Evolutionary conservation across 129 eudicot species (phyloP).

Genomic region (Pittosporum tobira): DNA sequence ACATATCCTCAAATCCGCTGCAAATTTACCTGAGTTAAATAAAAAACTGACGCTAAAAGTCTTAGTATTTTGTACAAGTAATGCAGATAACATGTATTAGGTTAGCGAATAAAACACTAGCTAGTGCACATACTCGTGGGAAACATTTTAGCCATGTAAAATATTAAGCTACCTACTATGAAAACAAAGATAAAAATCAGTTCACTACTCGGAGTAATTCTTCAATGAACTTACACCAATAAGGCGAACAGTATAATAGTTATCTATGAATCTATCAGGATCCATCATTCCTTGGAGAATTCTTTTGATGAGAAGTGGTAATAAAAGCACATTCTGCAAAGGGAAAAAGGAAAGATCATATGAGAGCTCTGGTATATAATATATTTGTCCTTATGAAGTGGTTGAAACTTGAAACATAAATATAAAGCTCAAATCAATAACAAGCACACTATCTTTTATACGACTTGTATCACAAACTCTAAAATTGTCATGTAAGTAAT

Average conservation of each 20-base stretch:
- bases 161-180: not conserved
- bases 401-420: not conserved
- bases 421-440: too few relatives aligned
- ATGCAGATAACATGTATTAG: not conserved
- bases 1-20: too few relatives aligned
- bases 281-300: constrained; percentile 20
- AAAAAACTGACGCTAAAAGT: too few relatives aligned
- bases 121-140: not conserved
- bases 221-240: constrained; percentile 24
- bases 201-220: not conserved
- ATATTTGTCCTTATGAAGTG: too few relatives aligned
- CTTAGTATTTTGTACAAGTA: not conserved
- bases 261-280: constrained; percentile 26
- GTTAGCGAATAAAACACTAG: not conserved
- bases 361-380: not conserved
- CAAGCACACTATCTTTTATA: too few relatives aligned
- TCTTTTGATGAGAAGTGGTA: constrained; percentile 20
- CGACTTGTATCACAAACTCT: too few relatives aligned
- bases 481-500: not conserved
- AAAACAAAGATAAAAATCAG: not conserved
- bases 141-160: not conserved
- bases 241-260: constrained; percentile 24
- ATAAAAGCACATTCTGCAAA: constrained; percentile 19
- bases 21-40: too few relatives aligned
- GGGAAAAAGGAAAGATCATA: not conserved